Conservation (phyloP, 352 stramenopile genomes). For the Globisporangium cystogenes region DNA sequence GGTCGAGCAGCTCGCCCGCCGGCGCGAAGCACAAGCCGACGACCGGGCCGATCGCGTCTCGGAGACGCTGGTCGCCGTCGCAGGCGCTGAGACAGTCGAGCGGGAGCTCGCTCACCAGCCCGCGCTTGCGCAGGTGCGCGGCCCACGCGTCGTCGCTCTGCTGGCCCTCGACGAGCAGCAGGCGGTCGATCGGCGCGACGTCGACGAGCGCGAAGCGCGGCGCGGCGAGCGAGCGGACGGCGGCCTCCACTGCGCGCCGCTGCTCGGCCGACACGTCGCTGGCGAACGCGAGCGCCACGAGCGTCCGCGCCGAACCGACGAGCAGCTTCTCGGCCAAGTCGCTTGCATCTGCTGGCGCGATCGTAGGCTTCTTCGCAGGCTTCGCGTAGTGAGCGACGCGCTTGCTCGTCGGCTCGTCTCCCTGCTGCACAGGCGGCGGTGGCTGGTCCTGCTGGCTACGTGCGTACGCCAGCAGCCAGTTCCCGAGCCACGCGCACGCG, state of each 20-base stretch:
- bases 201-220: slow-evolving; percentile 31
- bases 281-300: slow-evolving; percentile 1
- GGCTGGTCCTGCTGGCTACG: slow-evolving; percentile 3
- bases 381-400: neutral
- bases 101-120: neutral
- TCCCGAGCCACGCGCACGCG: slow-evolving; percentile 44
- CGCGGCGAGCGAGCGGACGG: neutral
- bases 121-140: neutral
- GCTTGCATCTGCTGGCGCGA: no score
- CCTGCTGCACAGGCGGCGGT: neutral
- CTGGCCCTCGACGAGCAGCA: slow-evolving; percentile 9
- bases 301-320: neutral
- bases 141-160: neutral
- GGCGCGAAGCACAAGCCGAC: slow-evolving; percentile 23
- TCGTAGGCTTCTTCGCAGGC: no score
- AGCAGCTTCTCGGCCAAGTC: neutral
- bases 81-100: neutral
- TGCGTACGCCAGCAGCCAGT: slow-evolving; percentile 32
- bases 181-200: slow-evolving; percentile 11
- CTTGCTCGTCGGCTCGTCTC: neutral
- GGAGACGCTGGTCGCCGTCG: slow-evolving; percentile 1
- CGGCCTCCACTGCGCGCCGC: neutral
- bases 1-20: neutral
- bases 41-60: slow-evolving; percentile 14
- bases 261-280: neutral